These are phyloP conservation scores for Schrenkiella parvula DNA, from an alignment of 345 rosid genomes.

Conservation along the genomic window DNA sequence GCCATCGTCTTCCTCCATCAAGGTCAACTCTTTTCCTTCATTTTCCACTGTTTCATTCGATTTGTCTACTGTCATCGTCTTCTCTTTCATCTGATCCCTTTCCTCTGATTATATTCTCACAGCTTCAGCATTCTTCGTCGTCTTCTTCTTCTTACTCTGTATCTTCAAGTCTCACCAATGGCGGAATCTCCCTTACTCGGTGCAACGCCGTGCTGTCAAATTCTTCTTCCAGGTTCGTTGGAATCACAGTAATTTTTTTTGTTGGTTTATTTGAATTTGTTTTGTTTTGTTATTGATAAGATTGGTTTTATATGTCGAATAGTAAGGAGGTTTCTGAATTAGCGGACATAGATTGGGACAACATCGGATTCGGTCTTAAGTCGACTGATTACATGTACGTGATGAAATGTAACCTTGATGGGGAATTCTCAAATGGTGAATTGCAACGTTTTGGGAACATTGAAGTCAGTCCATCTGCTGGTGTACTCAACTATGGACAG, in stretches of 20 bases:
- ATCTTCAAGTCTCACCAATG: conserved; percentile 12
- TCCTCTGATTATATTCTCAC: conserved; percentile 22
- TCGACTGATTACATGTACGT: conserved; percentile 85
- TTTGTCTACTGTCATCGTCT: background rate
- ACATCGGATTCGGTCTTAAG: conserved; percentile 65
- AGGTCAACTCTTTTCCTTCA: conserved; percentile 36
- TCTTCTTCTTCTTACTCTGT: conserved; percentile 20
- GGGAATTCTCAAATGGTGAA: conserved; percentile 61
- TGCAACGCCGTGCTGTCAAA: conserved; percentile 29
- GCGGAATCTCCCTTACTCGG: conserved; percentile 32
- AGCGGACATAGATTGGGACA: conserved; percentile 84
- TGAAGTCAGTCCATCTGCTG: conserved; percentile 84
- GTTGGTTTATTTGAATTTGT: background rate
- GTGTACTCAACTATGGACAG: conserved; percentile 94
- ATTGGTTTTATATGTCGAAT: background rate
- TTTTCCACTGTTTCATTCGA: background rate
- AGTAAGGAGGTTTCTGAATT: conserved; percentile 43
- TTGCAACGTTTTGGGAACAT: conserved; percentile 80
- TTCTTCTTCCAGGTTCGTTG: conserved; percentile 24
- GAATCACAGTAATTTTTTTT: background rate
- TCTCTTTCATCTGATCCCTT: background rate
- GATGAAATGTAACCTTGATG: conserved; percentile 60
- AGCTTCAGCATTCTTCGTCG: conserved; percentile 36
- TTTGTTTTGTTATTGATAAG: conserved; percentile 4
- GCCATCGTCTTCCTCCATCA: conserved; percentile 32